Evolutionary conservation across 1,284 basidiomycete species (phyloP).

Genomic region (Trichosporon sp.): DNA sequence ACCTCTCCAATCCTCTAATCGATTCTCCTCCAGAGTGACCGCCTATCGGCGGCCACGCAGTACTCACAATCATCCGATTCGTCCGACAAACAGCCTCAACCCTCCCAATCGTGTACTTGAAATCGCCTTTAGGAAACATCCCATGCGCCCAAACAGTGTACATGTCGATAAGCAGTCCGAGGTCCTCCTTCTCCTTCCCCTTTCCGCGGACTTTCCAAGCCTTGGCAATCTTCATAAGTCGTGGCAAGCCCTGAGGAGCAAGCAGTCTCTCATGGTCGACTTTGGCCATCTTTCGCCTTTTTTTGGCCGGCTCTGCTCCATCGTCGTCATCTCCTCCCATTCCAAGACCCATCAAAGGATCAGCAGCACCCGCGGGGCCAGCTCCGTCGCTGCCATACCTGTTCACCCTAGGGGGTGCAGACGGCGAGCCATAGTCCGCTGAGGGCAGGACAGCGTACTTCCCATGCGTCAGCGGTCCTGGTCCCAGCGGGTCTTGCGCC

Average conservation of each 20-base stretch:
- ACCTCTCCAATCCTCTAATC: too few species aligned
- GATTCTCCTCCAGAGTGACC: too few species aligned
- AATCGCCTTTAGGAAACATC: slow-evolving; percentile 79
- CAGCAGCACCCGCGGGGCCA: neutral
- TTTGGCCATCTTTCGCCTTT: slow-evolving; percentile 56
- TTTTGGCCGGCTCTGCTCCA: slow-evolving; percentile 48
- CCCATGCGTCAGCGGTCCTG: neutral
- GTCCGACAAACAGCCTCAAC: slow-evolving; percentile 81
- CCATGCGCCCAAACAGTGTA: slow-evolving; percentile 91
- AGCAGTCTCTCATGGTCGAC: slow-evolving; percentile 69
- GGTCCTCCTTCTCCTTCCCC: slow-evolving; percentile 76
- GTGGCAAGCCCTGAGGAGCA: slow-evolving; percentile 66
- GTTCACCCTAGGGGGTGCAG: too few species aligned
- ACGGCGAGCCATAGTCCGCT: too few species aligned
- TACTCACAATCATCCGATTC: slow-evolving; percentile 69
- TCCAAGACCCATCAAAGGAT: slow-evolving; percentile 8
- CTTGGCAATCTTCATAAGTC: slow-evolving; percentile 65
- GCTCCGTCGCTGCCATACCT: too few species aligned
- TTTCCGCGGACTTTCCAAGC: slow-evolving; percentile 74
- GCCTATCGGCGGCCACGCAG: neutral
- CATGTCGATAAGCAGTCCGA: slow-evolving; percentile 66
- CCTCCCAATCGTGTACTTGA: slow-evolving; percentile 70
- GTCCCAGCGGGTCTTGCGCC: slow-evolving; percentile 10
- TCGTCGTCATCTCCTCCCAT: slow-evolving; percentile 11
- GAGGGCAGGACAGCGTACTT: neutral